Base-by-base conservation (phyloP, 2,329 filamentous ascomycete genomes). In the Cladosporium sp. region DNA sequence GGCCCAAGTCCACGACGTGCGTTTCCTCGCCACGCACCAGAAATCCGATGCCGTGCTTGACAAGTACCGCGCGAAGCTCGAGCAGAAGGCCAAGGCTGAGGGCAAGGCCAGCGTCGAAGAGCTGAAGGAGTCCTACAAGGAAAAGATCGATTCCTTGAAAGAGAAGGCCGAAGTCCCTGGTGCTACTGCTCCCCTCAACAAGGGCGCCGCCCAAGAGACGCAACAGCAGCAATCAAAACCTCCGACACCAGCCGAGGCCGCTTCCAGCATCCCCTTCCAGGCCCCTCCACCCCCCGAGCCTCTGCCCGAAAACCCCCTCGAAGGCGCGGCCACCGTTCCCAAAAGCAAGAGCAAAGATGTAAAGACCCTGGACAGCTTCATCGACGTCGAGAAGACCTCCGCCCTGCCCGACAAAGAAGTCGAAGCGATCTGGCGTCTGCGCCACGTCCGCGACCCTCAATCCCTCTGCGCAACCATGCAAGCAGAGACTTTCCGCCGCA, bases 1-100 rank as follows among this genome's bases (percentile, higher is more conserved):
- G 86, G 92, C 92, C 2, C 89, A 89, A 63, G 90, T 96, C 24
- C 89, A 95, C 69, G 89, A 96, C 70, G 84, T 95, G 42, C 89
- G 91, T 57, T 95, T 92, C 76, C 80, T 96, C 40, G 86, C 86
- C 54, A 93, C 89, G 13, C 88, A 90, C 55, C 81, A 82, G 52
- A 75, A 82, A 51, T 78, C 84, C 41, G 78, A 79, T 60, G 57
- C 56, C 34, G 75, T 96, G 34, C 67, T 88, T 57, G 89, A 95
- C 57, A 95, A 88, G 70, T 99, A 99, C 75, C 82, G 82, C 60
- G 80, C 85, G 51, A 96, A 96, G 74, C 84, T 99, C 56, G 80
- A 87, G 58, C 74, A 79, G 57, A 96, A 95, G 71, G 92, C 89
- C 9, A 82, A 83, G 65, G 73, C 85, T 71, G 87, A 66, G 85